These are phyloP conservation scores for Mercurialis annua DNA, from an alignment of 345 rosid genomes.

Conservation along the genomic window DNA sequence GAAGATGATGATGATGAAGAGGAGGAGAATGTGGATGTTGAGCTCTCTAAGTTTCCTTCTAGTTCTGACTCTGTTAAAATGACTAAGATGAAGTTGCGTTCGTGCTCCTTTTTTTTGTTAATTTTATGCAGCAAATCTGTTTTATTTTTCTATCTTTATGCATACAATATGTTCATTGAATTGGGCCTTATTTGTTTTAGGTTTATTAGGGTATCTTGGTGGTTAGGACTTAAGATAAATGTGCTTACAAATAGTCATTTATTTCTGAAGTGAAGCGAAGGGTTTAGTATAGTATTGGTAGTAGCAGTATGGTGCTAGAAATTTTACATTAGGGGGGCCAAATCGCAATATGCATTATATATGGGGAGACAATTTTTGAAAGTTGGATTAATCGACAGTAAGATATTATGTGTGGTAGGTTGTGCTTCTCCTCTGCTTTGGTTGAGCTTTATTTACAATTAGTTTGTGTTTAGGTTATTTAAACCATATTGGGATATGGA, in stretches of 20 bases:
- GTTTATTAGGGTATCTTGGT: background rate
- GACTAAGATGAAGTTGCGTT: slow-evolving; percentile 87
- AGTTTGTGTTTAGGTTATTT: background rate
- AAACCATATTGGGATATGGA: background rate
- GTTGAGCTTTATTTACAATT: background rate
- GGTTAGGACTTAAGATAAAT: background rate
- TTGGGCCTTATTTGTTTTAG: background rate
- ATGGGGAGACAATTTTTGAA: too few relatives aligned
- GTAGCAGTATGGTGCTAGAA: background rate
- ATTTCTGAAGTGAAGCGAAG: too few relatives aligned
- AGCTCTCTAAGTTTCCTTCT: slow-evolving; percentile 66
- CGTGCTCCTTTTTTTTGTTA: background rate
- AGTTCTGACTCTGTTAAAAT: slow-evolving; percentile 70
- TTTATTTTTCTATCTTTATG: background rate
- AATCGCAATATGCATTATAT: too few relatives aligned
- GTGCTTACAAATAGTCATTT: background rate
- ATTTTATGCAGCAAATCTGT: background rate
- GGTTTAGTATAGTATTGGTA: background rate
- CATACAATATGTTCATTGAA: background rate
- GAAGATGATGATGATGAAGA: slow-evolving; percentile 77
- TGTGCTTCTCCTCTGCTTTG: background rate
- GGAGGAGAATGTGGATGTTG: slow-evolving; percentile 90
- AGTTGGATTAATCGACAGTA: too few relatives aligned
- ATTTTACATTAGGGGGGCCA: background rate
- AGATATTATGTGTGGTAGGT: background rate